These are phyloP conservation scores for Melaleuca alternifolia DNA, from an alignment of 345 rosid genomes.

Conservation along the genomic window DNA sequence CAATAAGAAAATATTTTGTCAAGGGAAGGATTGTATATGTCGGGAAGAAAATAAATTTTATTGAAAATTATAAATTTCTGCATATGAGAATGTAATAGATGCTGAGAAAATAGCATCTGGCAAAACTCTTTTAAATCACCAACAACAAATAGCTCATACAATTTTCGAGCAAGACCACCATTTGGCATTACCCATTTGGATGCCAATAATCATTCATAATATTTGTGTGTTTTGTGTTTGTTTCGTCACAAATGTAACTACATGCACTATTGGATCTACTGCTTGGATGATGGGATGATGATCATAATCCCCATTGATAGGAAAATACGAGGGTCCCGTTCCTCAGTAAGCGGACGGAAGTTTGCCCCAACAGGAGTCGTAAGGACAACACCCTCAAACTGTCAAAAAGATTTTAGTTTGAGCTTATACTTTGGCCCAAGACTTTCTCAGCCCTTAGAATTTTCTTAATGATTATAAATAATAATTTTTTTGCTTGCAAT, in stretches of 20 bases:
- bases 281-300: background rate
- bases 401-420: too few relatives aligned
- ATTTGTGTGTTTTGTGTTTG: background rate
- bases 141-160: accelerated
- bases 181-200: too few relatives aligned
- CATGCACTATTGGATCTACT: background rate
- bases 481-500: too few relatives aligned
- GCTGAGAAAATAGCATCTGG: background rate
- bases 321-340: too few relatives aligned
- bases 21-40: background rate
- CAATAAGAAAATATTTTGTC: background rate
- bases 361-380: too few relatives aligned
- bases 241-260: background rate
- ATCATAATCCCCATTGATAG: too few relatives aligned
- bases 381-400: too few relatives aligned
- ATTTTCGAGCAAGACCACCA: background rate
- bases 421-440: too few relatives aligned
- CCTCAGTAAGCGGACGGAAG: too few relatives aligned
- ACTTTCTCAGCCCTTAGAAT: too few relatives aligned
- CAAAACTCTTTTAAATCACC: background rate
- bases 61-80: background rate
- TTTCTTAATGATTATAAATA: too few relatives aligned
- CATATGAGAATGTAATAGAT: background rate
- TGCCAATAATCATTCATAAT: too few relatives aligned
- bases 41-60: background rate